Evolutionary conservation across 495 filamentous ascomycete species (phyloP), one percentile per base, ranked within the genome.

Genomic region (Lineolata rhizophorae): DNA sequence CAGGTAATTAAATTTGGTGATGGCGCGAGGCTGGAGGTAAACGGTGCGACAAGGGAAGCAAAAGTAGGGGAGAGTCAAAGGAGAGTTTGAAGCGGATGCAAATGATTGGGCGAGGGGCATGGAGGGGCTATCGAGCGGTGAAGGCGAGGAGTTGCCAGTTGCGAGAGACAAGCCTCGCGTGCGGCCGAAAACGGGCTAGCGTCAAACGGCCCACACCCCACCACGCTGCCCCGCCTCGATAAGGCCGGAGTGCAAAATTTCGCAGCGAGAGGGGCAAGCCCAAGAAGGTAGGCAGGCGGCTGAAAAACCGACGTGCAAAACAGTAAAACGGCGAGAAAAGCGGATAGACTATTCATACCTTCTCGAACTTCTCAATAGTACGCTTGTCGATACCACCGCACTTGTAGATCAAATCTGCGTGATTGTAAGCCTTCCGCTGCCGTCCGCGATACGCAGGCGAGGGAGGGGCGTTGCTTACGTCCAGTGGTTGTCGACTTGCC

Each of bases 301-400:
- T 25, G 22, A 25, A 6, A 25, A n/a, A n/a, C 6, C n/a, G 22
- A n/a, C 22, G 14, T 11, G 8, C 29, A 25, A 16, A 21, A 22
- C n/a, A 27, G 35, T 34, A 22, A 38, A 29, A 20, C 16, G 21
- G 27, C 24, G 35, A 4, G 8, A 32, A 36, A 44, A 47, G 25
- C 14, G 33, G 35, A 39, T 19, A 24, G 22, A 30, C 25, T 36
- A 30, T 27, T 53, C 71, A 60, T 53, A 85, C 79, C 79, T 97
- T 97, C 82, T 97, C 87, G 70, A 97, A 97, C 76, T 97, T 97
- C 76, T 97, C 90, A 55, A 97, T 97, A 56, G 90, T 95, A 85
- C 87, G 87, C 69, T 81, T 78, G 76, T 97, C 87, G 53, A 97
- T 97, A 76, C 87, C 87, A 75, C 87, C 87, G 67, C 87, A 97